A percentile compares a stretch with the other conserved stretches of the same genome.
Conservation (phyloP, 495 filamentous ascomycete species). For the Tirmania nivea region DNA sequence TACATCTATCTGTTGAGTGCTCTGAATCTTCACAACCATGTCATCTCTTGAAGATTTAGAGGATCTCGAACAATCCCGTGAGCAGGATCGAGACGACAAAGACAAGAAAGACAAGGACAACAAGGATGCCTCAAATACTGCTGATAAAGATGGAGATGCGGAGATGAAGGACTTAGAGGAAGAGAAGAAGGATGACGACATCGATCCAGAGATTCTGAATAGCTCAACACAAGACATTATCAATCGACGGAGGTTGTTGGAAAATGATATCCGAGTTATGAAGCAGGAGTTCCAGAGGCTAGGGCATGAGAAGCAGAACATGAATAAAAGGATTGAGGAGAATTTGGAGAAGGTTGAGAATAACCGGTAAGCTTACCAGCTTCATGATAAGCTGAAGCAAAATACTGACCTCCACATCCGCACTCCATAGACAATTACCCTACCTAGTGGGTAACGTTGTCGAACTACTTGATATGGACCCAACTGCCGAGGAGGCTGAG, state of each 20-base stretch:
- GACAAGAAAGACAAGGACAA: conserved; percentile 44
- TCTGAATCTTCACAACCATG: not conserved
- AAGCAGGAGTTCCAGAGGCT: conserved; percentile 88
- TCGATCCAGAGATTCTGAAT: conserved; percentile 77
- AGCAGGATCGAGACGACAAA: conserved; percentile 39
- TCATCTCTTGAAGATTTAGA: conserved; percentile 27
- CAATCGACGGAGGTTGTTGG: conserved; percentile 64
- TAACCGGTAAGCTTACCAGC: conserved; percentile 48
- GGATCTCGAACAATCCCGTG: conserved; percentile 49
- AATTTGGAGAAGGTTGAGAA: conserved; percentile 98
- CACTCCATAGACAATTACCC: conserved; percentile 56
- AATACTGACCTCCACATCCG: conserved; percentile 5
- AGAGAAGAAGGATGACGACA: conserved; percentile 45
- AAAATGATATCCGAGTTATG: conserved; percentile 97
- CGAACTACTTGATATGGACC: conserved; percentile 87
- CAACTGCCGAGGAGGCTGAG: conserved; percentile 84
- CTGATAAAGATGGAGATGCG: conserved; percentile 44
- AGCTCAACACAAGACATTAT: conserved; percentile 84
- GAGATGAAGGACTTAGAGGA: conserved; percentile 72
- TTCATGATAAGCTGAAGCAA: not conserved
- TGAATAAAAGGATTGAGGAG: conserved; percentile 98
- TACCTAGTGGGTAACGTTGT: conserved; percentile 98
- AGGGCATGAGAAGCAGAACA: conserved; percentile 79
- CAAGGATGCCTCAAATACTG: conserved; percentile 26
- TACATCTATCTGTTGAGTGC: too few relatives aligned